Evolutionary conservation across 2,329 filamentous ascomycete species (phyloP), one percentile per base, ranked within the genome.

Genomic region (Stagonosporopsis rhizophila): DNA sequence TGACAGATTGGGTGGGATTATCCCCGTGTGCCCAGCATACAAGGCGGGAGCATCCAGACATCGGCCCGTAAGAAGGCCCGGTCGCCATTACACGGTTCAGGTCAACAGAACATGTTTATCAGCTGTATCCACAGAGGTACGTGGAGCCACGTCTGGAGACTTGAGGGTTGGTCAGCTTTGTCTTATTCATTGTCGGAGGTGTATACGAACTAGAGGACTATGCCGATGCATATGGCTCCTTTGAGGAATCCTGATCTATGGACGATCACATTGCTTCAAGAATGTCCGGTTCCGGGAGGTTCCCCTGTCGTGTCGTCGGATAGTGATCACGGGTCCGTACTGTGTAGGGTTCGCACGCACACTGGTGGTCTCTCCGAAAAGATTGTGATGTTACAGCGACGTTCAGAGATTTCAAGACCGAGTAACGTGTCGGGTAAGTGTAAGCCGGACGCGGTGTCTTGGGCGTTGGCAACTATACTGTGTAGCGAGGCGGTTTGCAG

Each of bases 1-100:
- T 9, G 6, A 30, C n/a, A 7, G 5, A 22, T 41, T 23, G 14
- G 11, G n/a, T 37, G 44, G 30, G 27, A 44, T 25, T 19, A n/a
- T 39, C 25, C 46, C 53, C 47, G 37, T 17, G 12, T 9, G 15
- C 8, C 23, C 12, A n/a, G 37, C 35, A 47, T 12, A n/a, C 17
- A 42, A 12, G 27, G 23, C 53, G 53, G 47, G 42, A 56, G 41
- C 23, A 17, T 28, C 53, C 42, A 44, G 25, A 34, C 11, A 20
- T 56, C 44, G 47, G 44, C 37, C 53, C 47, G 53, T 38, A 6
- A 56, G 25, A 52, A 56, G 42, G 53, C 23, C 53, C 53, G 53
- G 48, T 52, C n/a, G 25, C 15, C 34, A n/a, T 38, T 23, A 46
- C 53, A 42, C 41, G 23, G 22, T 37, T 25, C 42, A 44, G 42